Percentiles rank a stretch among this genome's conserved stretches.
These are phyloP conservation scores for Diaporthe vexans DNA, from an alignment of 2,329 filamentous ascomycete species.

Conservation along the genomic window DNA sequence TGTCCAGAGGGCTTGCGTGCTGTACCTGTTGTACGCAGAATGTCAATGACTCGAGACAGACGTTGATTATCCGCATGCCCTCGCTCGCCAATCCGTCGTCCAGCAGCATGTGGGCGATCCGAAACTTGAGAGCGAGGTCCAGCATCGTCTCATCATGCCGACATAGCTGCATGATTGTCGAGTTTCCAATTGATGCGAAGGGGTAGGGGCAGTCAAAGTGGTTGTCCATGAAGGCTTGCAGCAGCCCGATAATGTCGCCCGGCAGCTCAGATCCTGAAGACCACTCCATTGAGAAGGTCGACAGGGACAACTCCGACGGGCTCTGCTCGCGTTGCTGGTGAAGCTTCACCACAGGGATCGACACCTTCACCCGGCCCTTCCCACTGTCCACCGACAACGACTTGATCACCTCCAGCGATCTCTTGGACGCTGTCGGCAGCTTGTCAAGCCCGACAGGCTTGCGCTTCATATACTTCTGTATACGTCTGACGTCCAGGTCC, in stretches of 20 bases:
- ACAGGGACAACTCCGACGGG: background rate
- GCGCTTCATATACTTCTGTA: conserved; percentile 41
- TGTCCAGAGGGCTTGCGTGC: background rate
- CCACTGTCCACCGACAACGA: conserved; percentile 30
- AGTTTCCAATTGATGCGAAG: background rate
- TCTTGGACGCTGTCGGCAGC: conserved; percentile 17
- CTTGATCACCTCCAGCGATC: conserved; percentile 37
- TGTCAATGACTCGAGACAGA: conserved; percentile 16
- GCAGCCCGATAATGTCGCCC: conserved; percentile 18
- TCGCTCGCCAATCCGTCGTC: conserved; percentile 18
- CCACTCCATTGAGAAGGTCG: conserved; percentile 1
- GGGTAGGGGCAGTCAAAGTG: conserved; percentile 27
- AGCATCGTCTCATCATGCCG: conserved; percentile 29
- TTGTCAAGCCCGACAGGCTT: conserved; percentile 31
- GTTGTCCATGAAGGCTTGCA: conserved; percentile 28
- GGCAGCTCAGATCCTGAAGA: background rate
- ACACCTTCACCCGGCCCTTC: conserved; percentile 28
- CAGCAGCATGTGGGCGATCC: conserved; percentile 29
- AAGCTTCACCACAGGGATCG: conserved; percentile 25
- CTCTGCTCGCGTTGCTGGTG: background rate
- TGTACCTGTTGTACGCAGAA: conserved; percentile 29
- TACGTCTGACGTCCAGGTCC: conserved; percentile 20
- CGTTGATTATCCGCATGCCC: conserved; percentile 3
- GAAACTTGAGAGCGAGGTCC: conserved; percentile 37
- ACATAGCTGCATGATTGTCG: background rate